Evolutionary conservation across 345 rosid species (phyloP).

Genomic region (Luvunga scandens): DNA sequence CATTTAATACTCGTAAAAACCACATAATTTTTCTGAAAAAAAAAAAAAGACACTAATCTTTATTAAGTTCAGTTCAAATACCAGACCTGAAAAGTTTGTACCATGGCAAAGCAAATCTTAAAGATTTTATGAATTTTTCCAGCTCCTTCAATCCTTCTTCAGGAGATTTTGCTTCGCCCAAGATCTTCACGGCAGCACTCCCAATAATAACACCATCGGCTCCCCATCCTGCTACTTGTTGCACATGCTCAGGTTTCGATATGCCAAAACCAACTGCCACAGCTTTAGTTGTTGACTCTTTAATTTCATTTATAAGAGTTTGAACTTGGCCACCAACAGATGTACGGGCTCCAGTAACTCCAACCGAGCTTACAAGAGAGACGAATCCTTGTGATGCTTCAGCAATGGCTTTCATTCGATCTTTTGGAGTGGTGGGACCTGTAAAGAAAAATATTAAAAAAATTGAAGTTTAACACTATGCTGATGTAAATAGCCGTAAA

Average conservation of each 20-base stretch:
- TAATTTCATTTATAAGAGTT: slow-evolving; percentile 61
- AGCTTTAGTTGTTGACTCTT: slow-evolving; percentile 69
- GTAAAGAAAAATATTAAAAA: slow-evolving; percentile 25
- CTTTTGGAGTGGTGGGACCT: slow-evolving; percentile 73
- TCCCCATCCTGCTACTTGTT: slow-evolving; percentile 88
- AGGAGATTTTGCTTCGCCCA: slow-evolving; percentile 70
- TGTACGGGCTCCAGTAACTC: slow-evolving; percentile 63
- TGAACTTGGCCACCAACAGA: slow-evolving; percentile 37
- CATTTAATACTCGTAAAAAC: too few relatives aligned
- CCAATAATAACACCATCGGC: slow-evolving; percentile 85
- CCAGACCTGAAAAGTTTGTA: not conserved
- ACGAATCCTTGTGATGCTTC: slow-evolving; percentile 84
- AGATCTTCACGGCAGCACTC: slow-evolving; percentile 72
- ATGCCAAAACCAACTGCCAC: slow-evolving; percentile 86
- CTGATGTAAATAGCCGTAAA: too few relatives aligned
- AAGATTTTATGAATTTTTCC: slow-evolving; percentile 55
- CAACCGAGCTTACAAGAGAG: slow-evolving; percentile 78
- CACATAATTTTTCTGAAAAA: too few relatives aligned
- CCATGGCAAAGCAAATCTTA: slow-evolving; percentile 61
- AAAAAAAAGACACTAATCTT: too few relatives aligned
- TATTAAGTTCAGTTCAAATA: not conserved
- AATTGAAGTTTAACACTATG: too few relatives aligned
- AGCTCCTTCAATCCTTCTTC: slow-evolving; percentile 69
- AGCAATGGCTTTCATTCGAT: slow-evolving; percentile 78
- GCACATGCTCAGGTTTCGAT: slow-evolving; percentile 76